Evolutionary conservation across 179 eudicot species (phyloP).

Genomic region (Silene coronaria): DNA sequence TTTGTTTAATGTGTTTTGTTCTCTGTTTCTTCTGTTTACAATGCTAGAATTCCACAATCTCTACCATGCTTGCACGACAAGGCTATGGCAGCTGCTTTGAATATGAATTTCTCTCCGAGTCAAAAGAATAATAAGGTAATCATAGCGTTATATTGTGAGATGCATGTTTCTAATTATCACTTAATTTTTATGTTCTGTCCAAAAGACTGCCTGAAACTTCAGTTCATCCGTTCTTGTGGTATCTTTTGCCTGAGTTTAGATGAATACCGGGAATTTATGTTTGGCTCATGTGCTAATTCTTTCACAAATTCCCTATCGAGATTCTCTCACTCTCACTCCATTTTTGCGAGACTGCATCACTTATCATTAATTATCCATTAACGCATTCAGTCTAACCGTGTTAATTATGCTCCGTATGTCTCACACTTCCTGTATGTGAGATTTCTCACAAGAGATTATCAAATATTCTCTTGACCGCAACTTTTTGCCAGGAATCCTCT

Average conservation of each 20-base stretch:
- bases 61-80: slow-evolving; percentile 77
- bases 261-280: background rate
- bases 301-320: background rate
- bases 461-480: background rate
- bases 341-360: too few relatives aligned
- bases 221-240: background rate
- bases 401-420: too few relatives aligned
- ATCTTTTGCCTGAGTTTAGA: background rate
- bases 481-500: slow-evolving; percentile 39
- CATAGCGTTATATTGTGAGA: slow-evolving; percentile 2
- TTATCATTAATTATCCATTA: too few relatives aligned
- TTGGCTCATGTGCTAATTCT: slow-evolving; percentile 10
- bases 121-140: slow-evolving; percentile 57
- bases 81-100: slow-evolving; percentile 77
- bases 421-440: background rate
- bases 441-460: background rate
- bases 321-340: too few relatives aligned
- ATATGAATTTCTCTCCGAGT: slow-evolving; percentile 41
- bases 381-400: too few relatives aligned
- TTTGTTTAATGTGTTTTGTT: background rate
- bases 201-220: background rate
- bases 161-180: background rate
- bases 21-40: background rate
- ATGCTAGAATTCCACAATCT: slow-evolving; percentile 53
- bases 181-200: background rate